Conservation (phyloP, 495 filamentous ascomycete species). For the Sabuloglossum arenarium region DNA sequence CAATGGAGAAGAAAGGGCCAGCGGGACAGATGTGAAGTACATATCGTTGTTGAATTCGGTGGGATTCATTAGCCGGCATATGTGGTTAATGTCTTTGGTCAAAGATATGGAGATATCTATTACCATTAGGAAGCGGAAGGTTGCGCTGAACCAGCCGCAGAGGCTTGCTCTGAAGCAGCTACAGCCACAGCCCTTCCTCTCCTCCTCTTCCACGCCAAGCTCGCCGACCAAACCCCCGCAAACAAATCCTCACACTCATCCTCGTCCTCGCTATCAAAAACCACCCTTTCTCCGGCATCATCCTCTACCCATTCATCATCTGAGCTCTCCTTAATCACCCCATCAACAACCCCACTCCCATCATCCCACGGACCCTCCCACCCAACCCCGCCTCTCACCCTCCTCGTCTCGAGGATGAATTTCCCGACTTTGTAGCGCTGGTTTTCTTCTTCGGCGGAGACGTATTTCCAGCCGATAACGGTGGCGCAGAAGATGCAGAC, state of each 20-base stretch:
- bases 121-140: too few relatives aligned
- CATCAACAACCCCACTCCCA: neutral
- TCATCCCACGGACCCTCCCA: constrained; percentile 37
- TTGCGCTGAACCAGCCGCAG: too few relatives aligned
- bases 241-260: constrained; percentile 93
- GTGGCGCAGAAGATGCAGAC: constrained; percentile 39
- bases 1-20: too few relatives aligned
- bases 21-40: too few relatives aligned
- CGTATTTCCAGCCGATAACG: constrained; percentile 84
- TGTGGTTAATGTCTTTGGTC: too few relatives aligned
- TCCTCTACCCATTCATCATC: constrained; percentile 4
- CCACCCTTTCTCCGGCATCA: constrained; percentile 22
- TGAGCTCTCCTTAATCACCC: too few relatives aligned
- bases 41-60: too few relatives aligned
- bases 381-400: constrained; percentile 38
- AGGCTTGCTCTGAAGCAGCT: too few relatives aligned
- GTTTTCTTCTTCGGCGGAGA: constrained; percentile 55
- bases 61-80: too few relatives aligned
- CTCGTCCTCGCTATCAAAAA: constrained; percentile 83
- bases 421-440: constrained; percentile 92
- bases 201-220: constrained; percentile 41
- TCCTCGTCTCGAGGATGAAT: constrained; percentile 79
- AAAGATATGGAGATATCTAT: too few relatives aligned
- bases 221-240: constrained; percentile 62
- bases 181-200: constrained; percentile 29